These are phyloP conservation scores for Boeremia lycopersici DNA, from an alignment of 2,329 filamentous ascomycete genomes.

Conservation along the genomic window DNA sequence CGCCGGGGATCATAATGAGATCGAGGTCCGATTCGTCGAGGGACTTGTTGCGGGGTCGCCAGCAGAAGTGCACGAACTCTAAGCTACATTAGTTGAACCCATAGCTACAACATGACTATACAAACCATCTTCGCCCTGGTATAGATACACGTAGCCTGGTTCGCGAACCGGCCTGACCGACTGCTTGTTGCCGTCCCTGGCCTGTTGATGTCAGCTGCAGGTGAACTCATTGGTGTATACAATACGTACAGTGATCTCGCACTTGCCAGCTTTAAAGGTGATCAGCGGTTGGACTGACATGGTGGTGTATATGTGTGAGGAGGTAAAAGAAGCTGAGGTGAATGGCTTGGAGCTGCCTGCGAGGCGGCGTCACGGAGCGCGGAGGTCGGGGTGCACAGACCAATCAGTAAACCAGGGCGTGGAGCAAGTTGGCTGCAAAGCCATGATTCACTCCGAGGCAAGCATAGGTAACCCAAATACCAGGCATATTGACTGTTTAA, in stretches of 20 bases:
- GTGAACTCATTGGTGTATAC: not conserved
- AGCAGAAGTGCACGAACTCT: slow-evolving; percentile 96
- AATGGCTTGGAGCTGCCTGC: slow-evolving; percentile 28
- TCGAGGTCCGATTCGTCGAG: slow-evolving; percentile 80
- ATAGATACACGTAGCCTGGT: slow-evolving; percentile 89
- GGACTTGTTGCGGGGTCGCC: slow-evolving; percentile 78
- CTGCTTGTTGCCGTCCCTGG: slow-evolving; percentile 35
- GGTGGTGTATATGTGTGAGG: slow-evolving; percentile 19
- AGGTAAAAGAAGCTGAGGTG: slow-evolving; percentile 17
- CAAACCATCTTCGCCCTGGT: slow-evolving; percentile 79
- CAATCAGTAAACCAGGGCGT: slow-evolving; percentile 4
- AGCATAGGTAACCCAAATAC: too few relatives aligned
- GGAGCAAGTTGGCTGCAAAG: too few relatives aligned
- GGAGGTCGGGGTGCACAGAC: not conserved
- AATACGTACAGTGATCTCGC: slow-evolving; percentile 76
- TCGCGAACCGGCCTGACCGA: slow-evolving; percentile 75
- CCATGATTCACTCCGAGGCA: too few relatives aligned
- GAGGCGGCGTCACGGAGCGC: not conserved
- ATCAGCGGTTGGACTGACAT: slow-evolving; percentile 90
- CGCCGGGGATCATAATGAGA: slow-evolving; percentile 89
- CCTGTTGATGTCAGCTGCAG: slow-evolving; percentile 27
- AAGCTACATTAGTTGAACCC: slow-evolving; percentile 21
- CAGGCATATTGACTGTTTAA: too few relatives aligned
- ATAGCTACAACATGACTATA: not conserved
- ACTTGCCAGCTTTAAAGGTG: slow-evolving; percentile 94